Base-by-base conservation (phyloP, 177 flowering plant genomes). In the Vitis hybrid region DNA sequence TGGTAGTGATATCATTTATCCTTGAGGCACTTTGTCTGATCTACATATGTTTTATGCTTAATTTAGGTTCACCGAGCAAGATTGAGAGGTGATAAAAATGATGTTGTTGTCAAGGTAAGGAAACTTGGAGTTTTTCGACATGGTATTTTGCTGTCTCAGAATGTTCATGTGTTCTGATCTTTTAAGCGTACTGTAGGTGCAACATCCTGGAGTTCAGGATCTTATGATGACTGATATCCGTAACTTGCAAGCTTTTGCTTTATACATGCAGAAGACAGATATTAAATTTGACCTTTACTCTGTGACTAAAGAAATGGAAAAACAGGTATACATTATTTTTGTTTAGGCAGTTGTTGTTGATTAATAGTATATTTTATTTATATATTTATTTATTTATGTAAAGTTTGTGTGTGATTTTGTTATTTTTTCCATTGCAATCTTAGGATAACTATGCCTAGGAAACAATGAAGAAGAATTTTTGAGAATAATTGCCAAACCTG, bases 151-250 rank as follows among this genome's bases (percentile, higher is more conserved):
- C 51, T 1, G 61, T 34, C 63, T 29, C 54, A n/a, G 16, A 10
- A n/a, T 73, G 31, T 22, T 59, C 39, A 4, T 50, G 5, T 19
- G 48, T 57, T 68, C 66, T 52, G 74, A 62, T 78, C 22, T 29
- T 58, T 67, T 19, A 55, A 48, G 63, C 29, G 19, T 59, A 59
- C 62, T 69, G 59, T 73, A 95, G 99, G 98, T 95, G 54, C 99
- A 95, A 87, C 99, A 95, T 87, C 98, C 97, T 56, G 99, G 99
- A 59, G 83, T 91, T 70, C 87, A 88, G 80, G 84, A 87, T 22
- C 70, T 95, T 71, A 95, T 93, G 99, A 95, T 93, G 98, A 91
- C 94, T 50, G 99, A 95, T 80, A 83, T 95, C 67, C 90, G 79
- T 20, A 95, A 95, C 73, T 76, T 93, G 85, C 91, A 91, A 86